Base-by-base conservation (phyloP, 768 basidiomycete genomes). In the Ephemerocybe angulata region DNA sequence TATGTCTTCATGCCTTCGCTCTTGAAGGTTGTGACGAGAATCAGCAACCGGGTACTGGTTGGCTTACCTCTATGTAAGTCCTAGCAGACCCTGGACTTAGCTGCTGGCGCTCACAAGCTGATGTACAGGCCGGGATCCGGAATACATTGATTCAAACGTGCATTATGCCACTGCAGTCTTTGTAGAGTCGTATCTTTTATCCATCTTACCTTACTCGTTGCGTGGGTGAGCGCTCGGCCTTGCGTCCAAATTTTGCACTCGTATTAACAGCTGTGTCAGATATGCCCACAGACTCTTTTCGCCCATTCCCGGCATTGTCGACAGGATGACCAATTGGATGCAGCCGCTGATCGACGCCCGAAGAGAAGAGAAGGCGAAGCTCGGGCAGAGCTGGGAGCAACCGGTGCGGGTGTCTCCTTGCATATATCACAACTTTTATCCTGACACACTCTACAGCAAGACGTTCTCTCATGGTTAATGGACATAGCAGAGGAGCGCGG, bases 391-490 rank as follows among this genome's bases (percentile, higher is more conserved):
- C 13, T 55, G 64, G 63, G 50, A 47, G n/a, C 42, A 52, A 42
- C 29, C 37, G 3, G 58, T 56, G 40, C 38, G 57, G 29, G 38
- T 30, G 19, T 24, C 17, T 35, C 22, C 22, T 25, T 25, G 21
- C 13, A 19, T 19, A 21, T 8, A 17, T 44, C 25, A 30, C 27
- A 2, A 10, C 11, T 12, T 17, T 48, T 28, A 42, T 22, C 46
- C 27, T 24, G n/a, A 17, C 37, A 11, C 10, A 40, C 15, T 7
- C 6, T n/a, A 11, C 43, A 80, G 80, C 72, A 74, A 49, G 79
- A 81, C 50, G 56, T 80, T 17, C 65, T 81, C 0, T 67, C 72
- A 17, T 83, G 78, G 78, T 63, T 80, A 8, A 67, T 81, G 40
- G 77, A 76, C 35, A 67, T 62, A 5, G 74, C 76, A 0, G 58